Evolutionary conservation across 768 basidiomycete species (phyloP).

Genomic region (Psilocybe tampanensis): DNA sequence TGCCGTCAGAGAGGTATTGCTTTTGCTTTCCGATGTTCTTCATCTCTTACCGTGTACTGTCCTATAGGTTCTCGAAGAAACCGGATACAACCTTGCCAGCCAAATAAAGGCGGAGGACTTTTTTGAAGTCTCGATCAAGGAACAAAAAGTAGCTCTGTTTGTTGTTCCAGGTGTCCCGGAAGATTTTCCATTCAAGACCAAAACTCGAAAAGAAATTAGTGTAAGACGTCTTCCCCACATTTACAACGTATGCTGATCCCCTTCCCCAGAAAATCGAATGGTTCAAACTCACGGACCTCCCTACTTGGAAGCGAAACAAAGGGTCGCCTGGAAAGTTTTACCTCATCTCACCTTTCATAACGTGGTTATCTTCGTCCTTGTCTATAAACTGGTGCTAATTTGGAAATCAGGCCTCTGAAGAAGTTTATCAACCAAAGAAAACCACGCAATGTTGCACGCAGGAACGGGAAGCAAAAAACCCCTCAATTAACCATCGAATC

Average conservation of each 20-base stretch:
- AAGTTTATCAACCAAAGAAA: conserved; percentile 67
- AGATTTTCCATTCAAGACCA: conserved; percentile 86
- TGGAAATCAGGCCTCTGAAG: conserved; percentile 55
- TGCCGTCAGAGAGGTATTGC: conserved; percentile 86
- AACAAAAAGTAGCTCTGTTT: conserved; percentile 89
- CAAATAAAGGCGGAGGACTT: conserved; percentile 67
- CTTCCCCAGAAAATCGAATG: conserved; percentile 87
- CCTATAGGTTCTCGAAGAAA: conserved; percentile 90
- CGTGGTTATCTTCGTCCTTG: conserved; percentile 42
- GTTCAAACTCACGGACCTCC: conserved; percentile 88
- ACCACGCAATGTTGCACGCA: conserved; percentile 46
- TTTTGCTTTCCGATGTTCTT: neutral
- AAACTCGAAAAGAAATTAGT: conserved; percentile 97
- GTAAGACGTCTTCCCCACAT: conserved; percentile 45
- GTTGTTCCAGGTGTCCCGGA: conserved; percentile 89
- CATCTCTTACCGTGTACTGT: conserved; percentile 9
- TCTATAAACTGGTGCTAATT: conserved; percentile 9
- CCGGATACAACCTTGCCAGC: conserved; percentile 85
- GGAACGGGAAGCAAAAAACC: conserved; percentile 21
- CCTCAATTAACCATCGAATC: conserved; percentile 6
- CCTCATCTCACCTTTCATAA: conserved; percentile 92
- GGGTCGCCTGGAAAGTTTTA: conserved; percentile 77
- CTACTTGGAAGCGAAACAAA: conserved; percentile 88
- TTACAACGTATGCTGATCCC: conserved; percentile 17
- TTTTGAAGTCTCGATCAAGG: conserved; percentile 85